phyloP scores from a whole-genome alignment of 2,329 filamentous ascomycete species.

The Pseudopyrenochaeta lycopersici region DNA sequence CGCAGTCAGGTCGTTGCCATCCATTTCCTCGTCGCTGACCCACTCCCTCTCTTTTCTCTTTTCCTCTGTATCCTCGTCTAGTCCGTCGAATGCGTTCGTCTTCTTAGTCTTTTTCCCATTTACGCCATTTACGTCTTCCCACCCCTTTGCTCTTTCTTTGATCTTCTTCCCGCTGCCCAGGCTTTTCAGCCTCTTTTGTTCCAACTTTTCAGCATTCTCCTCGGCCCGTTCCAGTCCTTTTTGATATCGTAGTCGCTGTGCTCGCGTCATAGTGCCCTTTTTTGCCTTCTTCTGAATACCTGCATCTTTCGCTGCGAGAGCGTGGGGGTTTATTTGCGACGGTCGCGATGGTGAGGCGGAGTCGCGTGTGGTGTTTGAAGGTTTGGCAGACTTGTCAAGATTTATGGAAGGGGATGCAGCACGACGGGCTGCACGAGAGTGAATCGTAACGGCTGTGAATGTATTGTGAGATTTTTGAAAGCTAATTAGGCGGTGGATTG shows the following conservation, averaged over 20 bases:
- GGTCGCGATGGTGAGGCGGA: conserved; percentile 37
- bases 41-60: conserved; percentile 28
- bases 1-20: conserved; percentile 14
- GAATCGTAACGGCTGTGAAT: conserved; percentile 67
- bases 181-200: conserved; percentile 65
- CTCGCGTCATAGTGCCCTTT: conserved; percentile 54
- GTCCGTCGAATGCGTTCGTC: conserved; percentile 22
- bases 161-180: conserved; percentile 58
- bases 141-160: conserved; percentile 56
- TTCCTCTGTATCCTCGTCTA: conserved; percentile 19
- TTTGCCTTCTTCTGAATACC: conserved; percentile 77
- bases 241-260: conserved; percentile 60
- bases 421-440: conserved; percentile 78
- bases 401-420: conserved; percentile 75
- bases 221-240: conserved; percentile 63
- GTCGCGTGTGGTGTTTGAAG: conserved; percentile 47
- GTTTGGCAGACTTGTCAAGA: conserved; percentile 75
- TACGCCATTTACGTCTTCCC: conserved; percentile 49
- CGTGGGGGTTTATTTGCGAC: conserved; percentile 52
- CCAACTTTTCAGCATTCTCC: conserved; percentile 62
- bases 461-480: background rate
- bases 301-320: conserved; percentile 73
- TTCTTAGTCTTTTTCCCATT: conserved; percentile 27
- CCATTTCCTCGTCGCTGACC: conserved; percentile 45
- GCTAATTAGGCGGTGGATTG: background rate